Evolutionary conservation across 169 alveolate genomes (phyloP).

Genomic region (Plasmodium inui): DNA sequence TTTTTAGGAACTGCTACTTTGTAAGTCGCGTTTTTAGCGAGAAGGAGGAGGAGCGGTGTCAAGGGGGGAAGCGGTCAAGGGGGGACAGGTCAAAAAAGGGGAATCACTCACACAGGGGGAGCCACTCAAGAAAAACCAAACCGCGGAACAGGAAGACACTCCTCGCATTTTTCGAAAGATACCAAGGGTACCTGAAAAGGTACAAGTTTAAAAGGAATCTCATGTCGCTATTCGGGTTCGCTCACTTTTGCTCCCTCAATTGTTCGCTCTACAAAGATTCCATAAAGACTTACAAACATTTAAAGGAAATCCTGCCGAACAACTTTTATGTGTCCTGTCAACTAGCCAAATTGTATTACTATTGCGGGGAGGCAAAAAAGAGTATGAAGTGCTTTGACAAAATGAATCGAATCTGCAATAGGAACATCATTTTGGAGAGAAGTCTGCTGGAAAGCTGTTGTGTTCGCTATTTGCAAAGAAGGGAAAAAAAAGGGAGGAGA

Average conservation of each 20-base stretch:
- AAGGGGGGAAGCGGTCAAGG: neutral
- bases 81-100: neutral
- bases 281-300: constrained; percentile 22
- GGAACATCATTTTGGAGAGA: constrained; percentile 15
- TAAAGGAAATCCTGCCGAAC: neutral
- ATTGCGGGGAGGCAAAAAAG: constrained; percentile 8
- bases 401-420: constrained; percentile 1
- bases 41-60: neutral
- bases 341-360: constrained; percentile 62
- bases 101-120: neutral
- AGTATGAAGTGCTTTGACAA: constrained; percentile 38
- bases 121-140: neutral
- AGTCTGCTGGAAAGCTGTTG: neutral
- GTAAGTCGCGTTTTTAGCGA: constrained; percentile 21
- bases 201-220: constrained; percentile 31
- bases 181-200: constrained; percentile 13
- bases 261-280: constrained; percentile 9
- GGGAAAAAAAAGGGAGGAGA: neutral
- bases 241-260: constrained; percentile 62
- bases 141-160: neutral
- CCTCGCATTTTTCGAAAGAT: neutral
- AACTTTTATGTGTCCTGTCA: constrained; percentile 40
- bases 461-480: constrained; percentile 8
- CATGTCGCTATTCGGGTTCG: constrained; percentile 58
- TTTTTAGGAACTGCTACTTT: constrained; percentile 38